Evolutionary conservation across 2,329 filamentous ascomycete genomes (phyloP).

Genomic region (Trichophyton benhamiae): DNA sequence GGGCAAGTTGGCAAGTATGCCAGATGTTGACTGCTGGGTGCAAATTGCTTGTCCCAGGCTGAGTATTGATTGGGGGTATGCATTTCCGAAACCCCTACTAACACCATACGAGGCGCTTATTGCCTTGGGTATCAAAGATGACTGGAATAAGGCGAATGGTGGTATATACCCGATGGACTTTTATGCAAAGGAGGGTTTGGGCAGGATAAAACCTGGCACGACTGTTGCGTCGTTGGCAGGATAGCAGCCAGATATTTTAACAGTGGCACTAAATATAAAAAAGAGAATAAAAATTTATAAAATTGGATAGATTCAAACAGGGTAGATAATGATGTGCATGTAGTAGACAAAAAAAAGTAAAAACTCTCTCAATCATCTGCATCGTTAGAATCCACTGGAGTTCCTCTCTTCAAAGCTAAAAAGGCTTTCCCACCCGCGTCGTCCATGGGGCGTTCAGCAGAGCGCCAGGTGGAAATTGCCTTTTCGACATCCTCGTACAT

Average conservation of each 20-base stretch:
- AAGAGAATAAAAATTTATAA: neutral
- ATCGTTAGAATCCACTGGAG: slow-evolving; percentile 6
- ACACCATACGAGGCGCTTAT: slow-evolving; percentile 94
- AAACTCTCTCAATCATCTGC: slow-evolving; percentile 5
- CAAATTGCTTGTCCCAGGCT: slow-evolving; percentile 93
- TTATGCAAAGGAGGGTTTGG: slow-evolving; percentile 82
- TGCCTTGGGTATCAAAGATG: slow-evolving; percentile 65
- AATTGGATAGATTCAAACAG: neutral
- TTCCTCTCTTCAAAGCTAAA: slow-evolving; percentile 21
- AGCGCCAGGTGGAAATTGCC: slow-evolving; percentile 61
- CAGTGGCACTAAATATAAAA: too few relatives aligned
- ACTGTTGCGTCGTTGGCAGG: slow-evolving; percentile 6
- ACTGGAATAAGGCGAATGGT: slow-evolving; percentile 50
- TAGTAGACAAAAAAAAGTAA: neutral
- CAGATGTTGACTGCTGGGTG: slow-evolving; percentile 93
- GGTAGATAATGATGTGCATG: neutral
- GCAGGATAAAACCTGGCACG: slow-evolving; percentile 50
- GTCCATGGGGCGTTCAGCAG: slow-evolving; percentile 46
- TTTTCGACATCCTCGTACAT: slow-evolving; percentile 86
- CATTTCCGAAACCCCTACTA: slow-evolving; percentile 74
- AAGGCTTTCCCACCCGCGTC: slow-evolving; percentile 23
- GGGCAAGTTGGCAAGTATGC: slow-evolving; percentile 85
- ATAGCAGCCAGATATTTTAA: neutral
- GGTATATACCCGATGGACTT: slow-evolving; percentile 96
- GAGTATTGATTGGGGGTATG: slow-evolving; percentile 98